These are phyloP conservation scores for Kingdonia uniflora DNA, from an alignment of 164 flowering plant species.

Conservation along the genomic window DNA sequence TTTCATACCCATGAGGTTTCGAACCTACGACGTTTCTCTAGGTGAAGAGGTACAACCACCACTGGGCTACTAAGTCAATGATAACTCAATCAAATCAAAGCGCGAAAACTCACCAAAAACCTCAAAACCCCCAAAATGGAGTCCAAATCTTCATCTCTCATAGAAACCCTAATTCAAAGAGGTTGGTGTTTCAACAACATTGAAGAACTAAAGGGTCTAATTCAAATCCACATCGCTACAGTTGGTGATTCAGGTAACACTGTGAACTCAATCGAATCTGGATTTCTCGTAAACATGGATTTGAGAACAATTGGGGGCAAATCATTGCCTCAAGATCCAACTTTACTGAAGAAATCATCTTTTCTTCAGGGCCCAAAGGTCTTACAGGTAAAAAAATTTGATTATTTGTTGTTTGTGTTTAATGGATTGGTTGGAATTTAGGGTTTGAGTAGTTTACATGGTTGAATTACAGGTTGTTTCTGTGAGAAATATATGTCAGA, in stretches of 20 bases:
- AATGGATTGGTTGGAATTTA: neutral
- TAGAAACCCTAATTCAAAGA: constrained; percentile 39
- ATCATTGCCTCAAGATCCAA: constrained; percentile 67
- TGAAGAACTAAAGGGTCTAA: constrained; percentile 27
- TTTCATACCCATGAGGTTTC: too few relatives aligned
- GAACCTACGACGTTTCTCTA: too few relatives aligned
- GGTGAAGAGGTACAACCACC: too few relatives aligned
- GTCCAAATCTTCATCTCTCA: neutral
- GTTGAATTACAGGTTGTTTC: constrained; percentile 42
- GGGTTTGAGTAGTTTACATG: neutral
- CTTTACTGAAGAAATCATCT: too few relatives aligned
- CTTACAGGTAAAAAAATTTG: constrained; percentile 16
- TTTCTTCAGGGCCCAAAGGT: too few relatives aligned
- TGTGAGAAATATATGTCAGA: constrained; percentile 51
- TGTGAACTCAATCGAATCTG: constrained; percentile 45
- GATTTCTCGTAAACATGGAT: constrained; percentile 56
- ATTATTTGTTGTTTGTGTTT: neutral
- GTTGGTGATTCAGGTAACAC: constrained; percentile 16
- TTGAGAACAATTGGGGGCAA: constrained; percentile 56
- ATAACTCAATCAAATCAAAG: too few relatives aligned
- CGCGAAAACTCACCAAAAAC: too few relatives aligned
- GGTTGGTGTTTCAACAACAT: constrained; percentile 62
- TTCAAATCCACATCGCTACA: constrained; percentile 21
- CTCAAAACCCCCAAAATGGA: too few relatives aligned
- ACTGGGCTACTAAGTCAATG: too few relatives aligned